These are phyloP conservation scores for Tylopilus rubrobrunneus DNA, from an alignment of 768 basidiomycete species.

Conservation along the genomic window DNA sequence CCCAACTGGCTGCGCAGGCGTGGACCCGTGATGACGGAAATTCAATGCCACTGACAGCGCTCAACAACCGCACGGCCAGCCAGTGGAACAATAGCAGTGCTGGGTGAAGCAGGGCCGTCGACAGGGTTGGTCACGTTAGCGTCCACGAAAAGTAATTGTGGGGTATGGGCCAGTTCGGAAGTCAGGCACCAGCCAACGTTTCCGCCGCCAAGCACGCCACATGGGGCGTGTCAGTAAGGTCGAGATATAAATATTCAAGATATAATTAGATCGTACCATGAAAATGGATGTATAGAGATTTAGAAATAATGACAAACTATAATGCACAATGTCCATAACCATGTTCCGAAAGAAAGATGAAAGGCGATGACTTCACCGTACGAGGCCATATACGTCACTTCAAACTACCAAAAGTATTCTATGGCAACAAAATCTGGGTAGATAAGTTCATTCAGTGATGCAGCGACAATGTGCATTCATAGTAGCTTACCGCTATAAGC, in stretches of 20 bases:
- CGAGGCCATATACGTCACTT: slow-evolving; percentile 1
- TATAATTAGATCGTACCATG: not conserved
- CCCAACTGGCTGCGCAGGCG: too few relatives aligned
- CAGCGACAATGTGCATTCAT: not conserved
- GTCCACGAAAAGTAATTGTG: not conserved
- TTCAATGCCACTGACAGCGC: not conserved
- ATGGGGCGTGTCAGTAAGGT: not conserved
- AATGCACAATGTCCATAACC: slow-evolving; percentile 13
- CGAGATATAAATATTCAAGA: not conserved
- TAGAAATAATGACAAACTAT: slow-evolving; percentile 26
- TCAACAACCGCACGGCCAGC: not conserved
- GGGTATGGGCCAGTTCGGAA: not conserved
- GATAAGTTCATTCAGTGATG: not conserved
- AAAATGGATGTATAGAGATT: slow-evolving; percentile 14
- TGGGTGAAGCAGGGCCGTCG: not conserved
- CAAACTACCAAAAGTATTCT: slow-evolving; percentile 1
- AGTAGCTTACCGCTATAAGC: slow-evolving; percentile 76
- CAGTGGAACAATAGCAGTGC: not conserved
- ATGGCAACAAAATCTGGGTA: slow-evolving; percentile 24
- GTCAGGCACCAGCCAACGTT: not conserved
- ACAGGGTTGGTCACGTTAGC: not conserved
- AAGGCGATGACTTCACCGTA: slow-evolving; percentile 6
- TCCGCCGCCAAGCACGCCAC: not conserved
- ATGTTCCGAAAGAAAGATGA: slow-evolving; percentile 4
- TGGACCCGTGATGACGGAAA: not conserved